Conservation (phyloP, 2,329 filamentous ascomycete species). For the Westerdykella sp. region DNA sequence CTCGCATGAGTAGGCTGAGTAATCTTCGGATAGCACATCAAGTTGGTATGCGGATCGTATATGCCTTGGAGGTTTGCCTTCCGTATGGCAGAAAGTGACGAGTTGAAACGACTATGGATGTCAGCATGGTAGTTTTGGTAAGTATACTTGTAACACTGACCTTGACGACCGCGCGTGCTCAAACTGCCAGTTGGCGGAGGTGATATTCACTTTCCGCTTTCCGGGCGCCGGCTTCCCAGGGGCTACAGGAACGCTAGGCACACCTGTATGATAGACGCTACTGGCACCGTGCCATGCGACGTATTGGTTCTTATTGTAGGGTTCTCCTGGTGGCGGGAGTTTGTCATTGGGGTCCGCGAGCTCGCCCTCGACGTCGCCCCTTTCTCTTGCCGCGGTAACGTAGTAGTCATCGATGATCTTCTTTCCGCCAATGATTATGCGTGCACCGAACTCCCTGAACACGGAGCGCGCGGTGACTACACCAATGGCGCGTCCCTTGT, state of each 20-base stretch:
- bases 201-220: slow-evolving; percentile 81
- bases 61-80: slow-evolving; percentile 65
- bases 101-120: slow-evolving; percentile 69
- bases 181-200: slow-evolving; percentile 91
- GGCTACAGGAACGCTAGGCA: slow-evolving; percentile 67
- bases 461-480: slow-evolving; percentile 95
- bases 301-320: slow-evolving; percentile 99
- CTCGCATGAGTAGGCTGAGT: slow-evolving; percentile 86
- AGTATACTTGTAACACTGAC: slow-evolving; percentile 44
- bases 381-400: slow-evolving; percentile 64
- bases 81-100: slow-evolving; percentile 62
- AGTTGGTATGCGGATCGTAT: slow-evolving; percentile 92
- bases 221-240: slow-evolving; percentile 66
- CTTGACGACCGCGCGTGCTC: slow-evolving; percentile 89
- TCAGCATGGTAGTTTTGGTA: slow-evolving; percentile 13
- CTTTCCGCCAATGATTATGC: slow-evolving; percentile 87
- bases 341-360: slow-evolving; percentile 84
- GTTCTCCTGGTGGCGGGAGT: slow-evolving; percentile 65
- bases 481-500: slow-evolving; percentile 96
- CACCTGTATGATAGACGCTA: slow-evolving; percentile 83
- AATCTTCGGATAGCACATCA: slow-evolving; percentile 76
- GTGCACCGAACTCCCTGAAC: slow-evolving; percentile 91
- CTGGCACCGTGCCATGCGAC: slow-evolving; percentile 98
- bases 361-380: slow-evolving; percentile 80
- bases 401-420: slow-evolving; percentile 87